Base-by-base conservation (phyloP, 2,329 filamentous ascomycete genomes). In the Trichoderma pleuroti region DNA sequence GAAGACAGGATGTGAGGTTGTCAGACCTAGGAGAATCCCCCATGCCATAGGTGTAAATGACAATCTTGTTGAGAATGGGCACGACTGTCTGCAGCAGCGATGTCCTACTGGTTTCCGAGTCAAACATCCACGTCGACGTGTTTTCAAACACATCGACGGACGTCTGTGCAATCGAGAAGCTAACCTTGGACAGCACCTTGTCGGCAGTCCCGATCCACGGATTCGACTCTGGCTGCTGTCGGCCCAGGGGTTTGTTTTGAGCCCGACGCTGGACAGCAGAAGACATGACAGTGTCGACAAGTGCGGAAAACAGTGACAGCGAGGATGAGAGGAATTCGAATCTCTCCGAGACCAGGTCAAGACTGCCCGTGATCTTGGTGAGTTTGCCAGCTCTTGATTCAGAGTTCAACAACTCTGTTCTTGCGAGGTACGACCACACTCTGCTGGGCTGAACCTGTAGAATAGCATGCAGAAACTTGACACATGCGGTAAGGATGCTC, bases 371-470 rank as follows among this genome's bases (percentile, higher is more conserved):
- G 65, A 98, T 90, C 63, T 89, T 89, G 49, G 91, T 88, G 72
- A 99, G 86, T 72, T 92, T 90, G 12, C 93, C 93, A 16, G 90
- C 90, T 73, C 90, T 91, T 11, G 92, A 90, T 74, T 93, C 91
- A 7, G 90, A 88, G 74, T 92, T 92, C 59, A 99, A 85, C 21
- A 99, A 84, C 73, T 91, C 89, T 78, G 93, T 97, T 70, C 93
- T 90, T 4, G 91, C 89, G 76, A 99, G 86, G 78, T 95, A 93
- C 4, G 95, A 94, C 94, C 96, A 98, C 7, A 97, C 90, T 72
- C 94, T 87, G 70, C 92, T 92, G 0, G 96, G 95, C 65, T 91
- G 88, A n/a, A 87, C 92, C 75, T 86, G 85, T 30, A 96, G 81
- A 21, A 97, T 83, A 3, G 91, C 89, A 74, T 92, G 87, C 46